Evolutionary conservation across 352 stramenopile species (phyloP), one percentile per base, ranked within the genome.

Genomic region (Phytophthora pisi): DNA sequence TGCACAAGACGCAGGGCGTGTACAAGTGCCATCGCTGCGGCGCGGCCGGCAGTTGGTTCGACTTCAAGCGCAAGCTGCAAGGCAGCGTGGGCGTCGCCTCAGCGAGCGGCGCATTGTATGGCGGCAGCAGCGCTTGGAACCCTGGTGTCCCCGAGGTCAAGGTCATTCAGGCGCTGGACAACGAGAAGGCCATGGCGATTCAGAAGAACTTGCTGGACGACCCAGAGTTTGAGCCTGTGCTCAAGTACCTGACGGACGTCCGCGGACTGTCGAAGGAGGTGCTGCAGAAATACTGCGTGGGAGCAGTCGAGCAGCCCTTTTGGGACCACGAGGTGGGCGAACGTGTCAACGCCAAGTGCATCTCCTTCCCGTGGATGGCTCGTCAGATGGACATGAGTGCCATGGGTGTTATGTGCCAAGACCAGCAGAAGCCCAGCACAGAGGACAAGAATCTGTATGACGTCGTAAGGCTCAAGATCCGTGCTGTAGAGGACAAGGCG

Each of bases 321-420:
- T 81, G 88, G 30, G 76, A 90, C 57, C 71, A 86, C 11, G 66
- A 80, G 23, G 51, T 40, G 10, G 81, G 80, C 51, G 68, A 91
- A 51, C 82, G 76, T 18, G 66, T 82, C 28, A 77, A 79, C 30
- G 71, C 67, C 46, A 82, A 93, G 66, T 98, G 93, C 71, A 92
- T 99, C 50, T 98, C 95, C 4, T 99, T 99, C 83, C 96, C 96
- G 55, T 99, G 95, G 96, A 97, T 99, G 75, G 90, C 96, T 69
- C 85, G 85, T 11, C 77, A 88, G 20, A 74, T 71, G 40, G 90
- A 98, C 65, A 89, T 84, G 63, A 68, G 84, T 51, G 82, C 71
- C 57, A 98, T 94, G 95, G 97, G 85, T 51, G 81, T 88, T 20
- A 51, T 95, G 47, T 80, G 81, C 31, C 57, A 69, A 4, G 79